Evolutionary conservation across 495 filamentous ascomycete species (phyloP).

Genomic region (Pseudotulostoma volvatum): DNA sequence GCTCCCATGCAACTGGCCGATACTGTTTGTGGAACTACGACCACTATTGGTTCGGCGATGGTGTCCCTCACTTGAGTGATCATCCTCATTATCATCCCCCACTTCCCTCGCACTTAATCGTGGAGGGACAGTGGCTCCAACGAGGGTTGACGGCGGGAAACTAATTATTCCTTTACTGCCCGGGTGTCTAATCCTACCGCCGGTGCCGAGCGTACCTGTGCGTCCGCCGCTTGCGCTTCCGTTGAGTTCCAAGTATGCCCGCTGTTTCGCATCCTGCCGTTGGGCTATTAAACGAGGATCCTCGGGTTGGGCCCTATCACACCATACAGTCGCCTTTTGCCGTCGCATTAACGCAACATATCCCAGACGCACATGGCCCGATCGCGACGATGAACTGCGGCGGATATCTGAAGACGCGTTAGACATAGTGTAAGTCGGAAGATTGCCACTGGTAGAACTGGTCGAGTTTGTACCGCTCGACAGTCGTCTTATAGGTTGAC

Average conservation of each 20-base stretch:
- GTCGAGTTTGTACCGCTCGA: conserved; percentile 66
- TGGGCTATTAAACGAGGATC: conserved; percentile 70
- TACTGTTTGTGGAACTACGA: conserved; percentile 60
- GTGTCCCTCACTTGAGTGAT: conserved; percentile 35
- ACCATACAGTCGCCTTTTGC: conserved; percentile 98
- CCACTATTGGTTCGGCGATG: conserved; percentile 66
- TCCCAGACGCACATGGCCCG: conserved; percentile 40
- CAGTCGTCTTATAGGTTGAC: conserved; percentile 40
- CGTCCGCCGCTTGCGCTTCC: conserved; percentile 31
- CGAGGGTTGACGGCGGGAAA: conserved; percentile 58
- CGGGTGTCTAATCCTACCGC: conserved; percentile 71
- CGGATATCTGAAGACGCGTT: conserved; percentile 47
- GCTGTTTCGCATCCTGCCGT: conserved; percentile 65
- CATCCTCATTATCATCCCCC: conserved; percentile 70
- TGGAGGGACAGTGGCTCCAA: conserved; percentile 67
- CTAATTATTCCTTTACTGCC: conserved; percentile 52
- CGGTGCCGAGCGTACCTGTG: conserved; percentile 38
- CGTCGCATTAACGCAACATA: conserved; percentile 91
- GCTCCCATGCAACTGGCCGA: conserved; percentile 38
- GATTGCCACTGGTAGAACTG: conserved; percentile 32
- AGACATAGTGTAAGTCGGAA: conserved; percentile 12
- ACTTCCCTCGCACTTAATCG: conserved; percentile 88
- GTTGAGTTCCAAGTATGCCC: conserved; percentile 67
- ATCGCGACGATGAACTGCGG: conserved; percentile 55
- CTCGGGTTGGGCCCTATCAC: conserved; percentile 83